Evolutionary conservation across 75 land plant species (phyloP).

Genomic region (Gnetum montanum): DNA sequence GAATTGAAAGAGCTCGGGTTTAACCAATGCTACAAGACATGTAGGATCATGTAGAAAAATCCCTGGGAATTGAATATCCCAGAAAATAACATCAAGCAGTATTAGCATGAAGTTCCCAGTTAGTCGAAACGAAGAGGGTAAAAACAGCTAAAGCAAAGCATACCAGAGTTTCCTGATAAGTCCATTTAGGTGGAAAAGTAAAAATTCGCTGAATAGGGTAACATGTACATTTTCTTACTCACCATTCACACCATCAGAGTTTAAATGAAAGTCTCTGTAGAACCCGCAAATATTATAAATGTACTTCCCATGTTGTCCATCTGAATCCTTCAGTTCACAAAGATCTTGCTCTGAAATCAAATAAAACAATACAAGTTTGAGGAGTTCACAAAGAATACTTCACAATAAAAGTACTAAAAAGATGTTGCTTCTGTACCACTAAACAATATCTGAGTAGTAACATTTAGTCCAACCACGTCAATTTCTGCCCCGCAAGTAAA

Average conservation of each 20-base stretch:
- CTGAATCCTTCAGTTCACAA: constrained; percentile 48
- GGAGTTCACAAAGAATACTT: too few species aligned
- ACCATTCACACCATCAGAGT: constrained; percentile 84
- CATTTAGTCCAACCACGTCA: constrained; percentile 78
- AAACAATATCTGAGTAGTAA: constrained; percentile 85
- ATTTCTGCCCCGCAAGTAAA: constrained; percentile 87
- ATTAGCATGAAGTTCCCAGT: too few species aligned
- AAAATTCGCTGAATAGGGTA: too few species aligned
- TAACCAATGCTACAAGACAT: constrained; percentile 66
- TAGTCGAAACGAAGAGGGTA: too few species aligned
- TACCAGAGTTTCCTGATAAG: too few species aligned
- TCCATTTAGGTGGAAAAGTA: too few species aligned
- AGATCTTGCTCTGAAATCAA: constrained; percentile 62
- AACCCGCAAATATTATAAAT: constrained; percentile 70
- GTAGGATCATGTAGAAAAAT: constrained; percentile 94
- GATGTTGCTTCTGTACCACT: too few species aligned
- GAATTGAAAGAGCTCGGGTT: constrained; percentile 82
- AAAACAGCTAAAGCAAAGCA: too few species aligned
- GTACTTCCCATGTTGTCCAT: constrained; percentile 44
- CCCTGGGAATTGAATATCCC: too few species aligned
- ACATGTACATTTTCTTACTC: too few species aligned
- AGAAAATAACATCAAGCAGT: too few species aligned
- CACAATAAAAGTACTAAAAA: too few species aligned
- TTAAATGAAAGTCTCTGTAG: constrained; percentile 78
- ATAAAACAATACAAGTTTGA: neutral